Conservation (phyloP, 2,329 filamentous ascomycete genomes). For the Didymella pinodella region DNA sequence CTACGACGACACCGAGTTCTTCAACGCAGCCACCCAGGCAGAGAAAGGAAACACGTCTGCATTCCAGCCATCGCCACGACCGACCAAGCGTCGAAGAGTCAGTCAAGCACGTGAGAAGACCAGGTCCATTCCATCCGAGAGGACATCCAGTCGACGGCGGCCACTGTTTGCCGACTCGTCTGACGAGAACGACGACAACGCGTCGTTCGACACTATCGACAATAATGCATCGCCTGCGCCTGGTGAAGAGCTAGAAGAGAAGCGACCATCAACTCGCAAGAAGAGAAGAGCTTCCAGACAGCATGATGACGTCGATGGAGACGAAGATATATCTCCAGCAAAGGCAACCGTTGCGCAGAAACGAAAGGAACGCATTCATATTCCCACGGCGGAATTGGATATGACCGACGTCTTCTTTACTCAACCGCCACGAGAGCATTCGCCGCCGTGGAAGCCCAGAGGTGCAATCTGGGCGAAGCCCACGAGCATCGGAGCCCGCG, state of each 20-base stretch:
- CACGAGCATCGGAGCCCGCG: conserved; percentile 39
- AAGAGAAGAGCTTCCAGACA: conserved; percentile 23
- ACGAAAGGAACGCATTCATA: conserved; percentile 55
- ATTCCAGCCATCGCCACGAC: conserved; percentile 47
- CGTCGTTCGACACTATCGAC: conserved; percentile 18
- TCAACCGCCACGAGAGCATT: conserved; percentile 54
- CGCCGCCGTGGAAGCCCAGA: conserved; percentile 55
- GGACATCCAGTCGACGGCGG: conserved; percentile 26
- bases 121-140: conserved; percentile 33
- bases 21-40: conserved; percentile 65
- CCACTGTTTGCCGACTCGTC: conserved; percentile 36
- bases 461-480: conserved; percentile 59
- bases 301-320: conserved; percentile 21
- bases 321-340: conserved; percentile 28
- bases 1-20: conserved; percentile 71
- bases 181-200: conserved; percentile 34
- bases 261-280: conserved; percentile 24
- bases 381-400: conserved; percentile 51
- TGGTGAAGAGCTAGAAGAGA: conserved; percentile 16
- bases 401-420: conserved; percentile 54
- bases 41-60: conserved; percentile 43
- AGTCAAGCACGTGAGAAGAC: conserved; percentile 35
- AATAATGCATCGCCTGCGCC: conserved; percentile 21
- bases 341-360: conserved; percentile 42
- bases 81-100: conserved; percentile 49